Evolutionary conservation across 495 filamentous ascomycete species (phyloP), one percentile per base, ranked within the genome.

Genomic region (Aspergillus bridgeri): DNA sequence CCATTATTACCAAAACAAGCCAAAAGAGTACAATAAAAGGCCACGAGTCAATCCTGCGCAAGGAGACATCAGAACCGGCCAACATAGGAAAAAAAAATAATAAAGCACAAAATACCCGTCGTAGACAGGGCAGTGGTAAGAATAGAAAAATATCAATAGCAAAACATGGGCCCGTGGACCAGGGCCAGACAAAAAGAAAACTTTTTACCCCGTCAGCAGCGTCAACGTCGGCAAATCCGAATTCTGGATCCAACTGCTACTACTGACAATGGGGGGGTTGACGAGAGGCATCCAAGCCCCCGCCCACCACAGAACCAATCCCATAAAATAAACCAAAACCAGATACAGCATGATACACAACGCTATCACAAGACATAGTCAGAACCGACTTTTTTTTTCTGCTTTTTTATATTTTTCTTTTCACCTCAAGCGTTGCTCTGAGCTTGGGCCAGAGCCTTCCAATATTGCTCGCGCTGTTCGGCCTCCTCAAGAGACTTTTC

Each of bases 1-100:
- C 44, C 6, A 47, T 47, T 23, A 47, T 47, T 13, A 54, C 13
- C 51, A 27, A 3, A 54, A 29, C 6, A 53, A 62, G 46, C 13
- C 45, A 59, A 65, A 52, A 52, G 55, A 61, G 51, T 65, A 53
- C 59, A 64, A 58, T 61, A 49, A 68, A 23, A 60, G 64, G 78
- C 79, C 79, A 82, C 79, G 79, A 82, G 79, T 82, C 77, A 75
- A 81, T 80, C 77, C 75, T 64, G 43, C 33, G 53, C 45, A 18
- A 67, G 77, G 78, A 81, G 79, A 82, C 79, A 69, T 81, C 79
- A 81, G 79, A 81, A 81, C 76, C 76, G 77, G 75, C 79, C 66
- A 60, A 66, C 49, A 5, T 62, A 60, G 6, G 60, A 56, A 46
- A 59, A 60, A 23, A 61, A 57, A 53, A 56, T 49, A 61, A 69